These are phyloP conservation scores for Rhizopus sp. DNA, from an alignment of 371 early-diverging fungal genomes.

Conservation along the genomic window DNA sequence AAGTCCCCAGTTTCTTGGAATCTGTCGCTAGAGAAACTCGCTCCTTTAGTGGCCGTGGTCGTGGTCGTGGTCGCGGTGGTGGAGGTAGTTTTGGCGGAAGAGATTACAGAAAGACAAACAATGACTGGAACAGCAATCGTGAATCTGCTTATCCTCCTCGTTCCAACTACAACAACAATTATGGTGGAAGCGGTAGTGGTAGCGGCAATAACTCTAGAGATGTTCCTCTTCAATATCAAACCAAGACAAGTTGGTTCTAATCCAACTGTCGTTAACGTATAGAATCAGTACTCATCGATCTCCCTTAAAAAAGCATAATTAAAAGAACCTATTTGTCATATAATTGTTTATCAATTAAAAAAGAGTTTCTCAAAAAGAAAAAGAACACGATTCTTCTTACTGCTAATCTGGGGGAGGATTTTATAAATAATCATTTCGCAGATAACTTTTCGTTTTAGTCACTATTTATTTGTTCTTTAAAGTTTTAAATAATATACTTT, in stretches of 20 bases:
- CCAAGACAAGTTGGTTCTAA: conserved; percentile 79
- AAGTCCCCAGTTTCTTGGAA: conserved; percentile 69
- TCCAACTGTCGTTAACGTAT: background rate
- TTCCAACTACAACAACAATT: conserved; percentile 7
- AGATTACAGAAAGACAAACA: conserved; percentile 40
- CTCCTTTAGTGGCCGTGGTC: conserved; percentile 65
- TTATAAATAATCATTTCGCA: too few relatives aligned
- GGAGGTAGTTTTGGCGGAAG: conserved; percentile 54
- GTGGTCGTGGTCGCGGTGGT: conserved; percentile 70
- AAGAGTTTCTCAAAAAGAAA: too few relatives aligned
- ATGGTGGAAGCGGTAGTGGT: conserved; percentile 11
- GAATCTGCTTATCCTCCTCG: conserved; percentile 4
- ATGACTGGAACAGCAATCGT: conserved; percentile 15
- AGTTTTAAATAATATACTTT: too few relatives aligned
- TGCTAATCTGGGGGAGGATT: too few relatives aligned
- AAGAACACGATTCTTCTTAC: too few relatives aligned
- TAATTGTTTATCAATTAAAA: too few relatives aligned
- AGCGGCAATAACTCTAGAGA: conserved; percentile 17
- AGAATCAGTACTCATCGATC: background rate
- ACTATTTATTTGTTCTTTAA: too few relatives aligned
- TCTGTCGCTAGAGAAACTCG: conserved; percentile 46
- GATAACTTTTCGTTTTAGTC: too few relatives aligned
- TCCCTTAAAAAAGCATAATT: background rate
- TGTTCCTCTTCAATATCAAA: conserved; percentile 52
- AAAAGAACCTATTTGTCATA: background rate